A percentile compares a stretch with the other conserved stretches of the same genome.
Evolutionary conservation across 164 flowering plant species (phyloP).

Genomic region (Piper betle): DNA sequence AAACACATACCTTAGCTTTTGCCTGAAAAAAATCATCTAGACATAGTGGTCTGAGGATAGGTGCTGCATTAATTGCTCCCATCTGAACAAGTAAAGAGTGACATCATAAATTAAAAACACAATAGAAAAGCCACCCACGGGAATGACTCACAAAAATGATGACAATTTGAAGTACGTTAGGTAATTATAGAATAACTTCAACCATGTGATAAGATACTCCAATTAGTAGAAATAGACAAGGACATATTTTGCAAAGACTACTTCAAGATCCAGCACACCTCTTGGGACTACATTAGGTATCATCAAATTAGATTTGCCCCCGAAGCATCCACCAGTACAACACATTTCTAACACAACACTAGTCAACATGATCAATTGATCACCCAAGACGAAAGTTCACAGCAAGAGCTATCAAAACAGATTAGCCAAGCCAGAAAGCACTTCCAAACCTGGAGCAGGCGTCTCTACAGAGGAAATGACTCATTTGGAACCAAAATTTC

Average conservation of each 20-base stretch:
- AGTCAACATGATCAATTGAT: too few relatives aligned
- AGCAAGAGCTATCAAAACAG: too few relatives aligned
- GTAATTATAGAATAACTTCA: not conserved
- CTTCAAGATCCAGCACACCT: too few relatives aligned
- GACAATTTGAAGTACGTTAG: not conserved
- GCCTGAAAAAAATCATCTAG: slow-evolving; percentile 77
- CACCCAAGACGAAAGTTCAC: too few relatives aligned
- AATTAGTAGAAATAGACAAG: not conserved
- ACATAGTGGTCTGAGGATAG: slow-evolving; percentile 47
- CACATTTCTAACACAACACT: too few relatives aligned
- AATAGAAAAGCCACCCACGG: not conserved
- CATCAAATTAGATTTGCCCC: too few relatives aligned
- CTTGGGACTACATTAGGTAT: too few relatives aligned
- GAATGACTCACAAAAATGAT: not conserved
- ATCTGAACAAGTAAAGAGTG: slow-evolving; percentile 23
- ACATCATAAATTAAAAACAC: not conserved
- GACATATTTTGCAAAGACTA: not conserved
- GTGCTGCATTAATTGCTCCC: slow-evolving; percentile 13
- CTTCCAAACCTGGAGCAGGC: too few relatives aligned
- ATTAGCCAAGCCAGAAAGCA: too few relatives aligned
- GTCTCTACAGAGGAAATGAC: too few relatives aligned
- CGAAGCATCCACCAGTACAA: too few relatives aligned
- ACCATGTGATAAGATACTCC: not conserved
- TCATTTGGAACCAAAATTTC: too few relatives aligned
- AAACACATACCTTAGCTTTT: slow-evolving; percentile 61